Evolutionary conservation across 1,284 basidiomycete species (phyloP).

Genomic region (Pholiota adiposa): DNA sequence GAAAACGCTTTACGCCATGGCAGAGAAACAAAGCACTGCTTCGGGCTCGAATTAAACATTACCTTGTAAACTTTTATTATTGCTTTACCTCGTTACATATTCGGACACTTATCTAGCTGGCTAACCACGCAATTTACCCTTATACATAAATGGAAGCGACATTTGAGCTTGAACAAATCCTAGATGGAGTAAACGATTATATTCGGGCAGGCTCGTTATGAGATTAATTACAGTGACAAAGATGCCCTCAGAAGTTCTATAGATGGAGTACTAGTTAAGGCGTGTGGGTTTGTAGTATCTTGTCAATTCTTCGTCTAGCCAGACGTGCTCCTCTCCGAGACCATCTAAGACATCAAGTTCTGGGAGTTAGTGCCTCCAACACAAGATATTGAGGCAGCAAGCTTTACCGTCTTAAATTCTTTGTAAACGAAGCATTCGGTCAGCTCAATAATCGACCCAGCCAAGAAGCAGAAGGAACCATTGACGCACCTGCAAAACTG

Average conservation of each 20-base stretch:
- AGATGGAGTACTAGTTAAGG: not conserved
- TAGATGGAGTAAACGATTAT: no score
- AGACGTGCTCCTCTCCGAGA: constrained; percentile 8
- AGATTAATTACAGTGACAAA: no score
- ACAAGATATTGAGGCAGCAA: not conserved
- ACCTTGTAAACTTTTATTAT: not conserved
- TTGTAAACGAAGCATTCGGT: not conserved
- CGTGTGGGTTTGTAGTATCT: not conserved
- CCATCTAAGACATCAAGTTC: not conserved
- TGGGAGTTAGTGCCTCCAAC: not conserved
- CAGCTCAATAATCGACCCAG: not conserved
- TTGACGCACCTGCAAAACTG: constrained; percentile 75
- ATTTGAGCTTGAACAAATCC: no score
- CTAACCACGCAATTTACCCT: no score
- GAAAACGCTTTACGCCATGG: constrained; percentile 44
- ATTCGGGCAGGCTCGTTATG: no score
- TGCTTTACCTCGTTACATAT: not conserved
- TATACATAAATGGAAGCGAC: no score
- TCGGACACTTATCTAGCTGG: not conserved
- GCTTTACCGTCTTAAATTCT: constrained; percentile 73
- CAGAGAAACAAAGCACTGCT: not conserved
- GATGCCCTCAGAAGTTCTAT: no score
- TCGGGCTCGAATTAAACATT: not conserved
- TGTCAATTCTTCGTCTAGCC: not conserved
- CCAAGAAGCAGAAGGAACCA: not conserved